Evolutionary conservation across 805 yeast species (phyloP).

Genomic region (Lipomyces oligophaga): DNA sequence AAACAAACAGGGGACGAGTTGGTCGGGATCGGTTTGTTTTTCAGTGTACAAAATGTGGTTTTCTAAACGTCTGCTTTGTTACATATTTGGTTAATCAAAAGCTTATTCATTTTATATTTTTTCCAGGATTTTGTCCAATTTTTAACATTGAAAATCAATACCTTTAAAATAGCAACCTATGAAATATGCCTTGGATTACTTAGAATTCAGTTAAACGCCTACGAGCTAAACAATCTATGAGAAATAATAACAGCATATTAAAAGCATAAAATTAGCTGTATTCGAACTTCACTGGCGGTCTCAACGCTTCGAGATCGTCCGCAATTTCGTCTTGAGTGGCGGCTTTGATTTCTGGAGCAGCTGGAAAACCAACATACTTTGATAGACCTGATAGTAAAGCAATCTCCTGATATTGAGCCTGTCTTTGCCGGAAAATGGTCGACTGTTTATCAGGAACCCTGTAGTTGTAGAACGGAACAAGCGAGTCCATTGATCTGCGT

Average conservation of each 20-base stretch:
- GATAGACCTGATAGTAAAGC: conserved; percentile 66
- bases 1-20: too few species aligned
- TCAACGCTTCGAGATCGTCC: conserved; percentile 69
- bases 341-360: conserved; percentile 64
- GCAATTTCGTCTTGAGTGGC: conserved; percentile 69
- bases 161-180: too few species aligned
- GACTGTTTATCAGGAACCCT: conserved; percentile 43
- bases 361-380: conserved; percentile 72
- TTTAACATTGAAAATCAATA: too few species aligned
- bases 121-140: too few species aligned
- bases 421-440: conserved; percentile 61
- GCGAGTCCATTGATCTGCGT: conserved; percentile 71
- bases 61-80: conserved; percentile 1
- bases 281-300: too few species aligned
- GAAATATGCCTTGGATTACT: too few species aligned
- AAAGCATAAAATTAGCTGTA: too few species aligned
- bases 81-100: conserved; percentile 6
- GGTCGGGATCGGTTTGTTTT: not conserved
- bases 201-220: too few species aligned
- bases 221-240: too few species aligned
- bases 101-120: not conserved
- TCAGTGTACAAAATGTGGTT: conserved; percentile 17
- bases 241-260: too few species aligned
- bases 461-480: conserved; percentile 47
- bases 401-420: conserved; percentile 62